Evolutionary conservation across 306 rosid species (phyloP), one percentile per base, ranked within the genome.

Genomic region (Pyrus communis): DNA sequence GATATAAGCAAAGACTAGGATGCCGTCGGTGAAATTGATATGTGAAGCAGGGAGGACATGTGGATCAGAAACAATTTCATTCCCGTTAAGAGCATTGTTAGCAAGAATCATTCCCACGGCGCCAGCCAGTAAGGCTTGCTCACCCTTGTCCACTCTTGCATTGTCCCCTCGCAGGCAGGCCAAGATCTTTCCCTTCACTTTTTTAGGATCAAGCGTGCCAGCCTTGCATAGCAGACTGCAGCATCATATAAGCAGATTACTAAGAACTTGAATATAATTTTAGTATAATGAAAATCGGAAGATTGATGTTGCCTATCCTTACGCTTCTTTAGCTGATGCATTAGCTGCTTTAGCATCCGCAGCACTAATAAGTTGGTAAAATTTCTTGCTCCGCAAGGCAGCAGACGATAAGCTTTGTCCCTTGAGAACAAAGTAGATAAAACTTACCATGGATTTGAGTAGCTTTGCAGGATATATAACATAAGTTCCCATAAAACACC

Each of bases 61-160:
- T 67, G 98, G 91, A 77, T 94, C 97, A n/a, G 98, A 90, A 33
- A 90, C 45, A 13, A 94, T 75, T 76, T 92, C 98, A 64, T 94
- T 94, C 54, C 92, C 96, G 15, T 0, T 74, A 30, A n/a, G 18
- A 21, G 62, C 79, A 69, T n/a, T 51, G 82, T 94, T 94, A 22
- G 93, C 96, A 40, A 94, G 97, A 78, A 94, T 72, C 96, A 94
- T 89, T 75, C 97, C 98, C 23, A 79, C 90, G 22, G 97, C 98
- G 10, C 98, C 97, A 4, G 93, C 96, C 46, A 85, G 78, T 15
- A 83, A 45, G 75, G 95, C 95, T 84, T 92, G 89, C 73, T 87
- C 87, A 67, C 98, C 98, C 65, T 92, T 94, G 85, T 92, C 96
- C 33, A 86, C 96, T 82, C 98, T 90, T 31, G 95, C 92, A 81